Evolutionary conservation across 768 basidiomycete genomes (phyloP), one percentile per base, ranked within the genome.

Genomic region (Asterophora parasitica): DNA sequence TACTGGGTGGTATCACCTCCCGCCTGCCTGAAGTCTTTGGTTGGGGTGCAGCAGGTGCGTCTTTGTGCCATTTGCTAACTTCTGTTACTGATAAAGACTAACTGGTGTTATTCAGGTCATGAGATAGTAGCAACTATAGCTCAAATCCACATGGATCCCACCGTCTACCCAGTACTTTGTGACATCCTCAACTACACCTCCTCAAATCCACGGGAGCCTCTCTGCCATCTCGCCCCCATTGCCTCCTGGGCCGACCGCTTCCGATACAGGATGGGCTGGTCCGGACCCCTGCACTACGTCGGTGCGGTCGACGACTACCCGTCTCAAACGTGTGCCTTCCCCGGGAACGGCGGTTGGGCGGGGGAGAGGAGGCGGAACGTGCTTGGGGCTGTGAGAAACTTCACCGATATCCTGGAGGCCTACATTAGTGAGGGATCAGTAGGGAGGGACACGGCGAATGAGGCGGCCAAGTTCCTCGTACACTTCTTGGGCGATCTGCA

Each of bases 401-500:
- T 83, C 30, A 89, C 89, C 0, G 65, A 59, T 15, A 71, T 85
- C 28, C 62, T 92, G 16, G 73, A 72, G 37, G 73, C 76, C 7
- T 82, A 78, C 60, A 69, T 67, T 16, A 62, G 59, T 39, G 46
- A 52, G 7, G 53, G 47, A 7, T 23, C 44, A 10, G 56, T 42
- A 9, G 31, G 50, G 12, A 62, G 68, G 12, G 64, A 52, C 4
- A 65, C 61, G 9, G 82, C 82, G 2, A 82, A 85, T 58, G 88
- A 92, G 57, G 89, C 95, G 2, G 72, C 97, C 57, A 88, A 89
- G 64, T 99, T 96, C 71, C 71, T 99, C 27, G 78, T 94, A 26
- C 96, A 99, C 65, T 97, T 92, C 57, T 46, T 96, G 9, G 93
- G 95, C 0, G 95, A 97, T 63, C 73, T 95, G 75, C 95, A 96